A percentile compares a stretch with the other conserved stretches of the same genome.
Conservation (phyloP, 108 stramenopile species). For the Nitzschia sp. region DNA sequence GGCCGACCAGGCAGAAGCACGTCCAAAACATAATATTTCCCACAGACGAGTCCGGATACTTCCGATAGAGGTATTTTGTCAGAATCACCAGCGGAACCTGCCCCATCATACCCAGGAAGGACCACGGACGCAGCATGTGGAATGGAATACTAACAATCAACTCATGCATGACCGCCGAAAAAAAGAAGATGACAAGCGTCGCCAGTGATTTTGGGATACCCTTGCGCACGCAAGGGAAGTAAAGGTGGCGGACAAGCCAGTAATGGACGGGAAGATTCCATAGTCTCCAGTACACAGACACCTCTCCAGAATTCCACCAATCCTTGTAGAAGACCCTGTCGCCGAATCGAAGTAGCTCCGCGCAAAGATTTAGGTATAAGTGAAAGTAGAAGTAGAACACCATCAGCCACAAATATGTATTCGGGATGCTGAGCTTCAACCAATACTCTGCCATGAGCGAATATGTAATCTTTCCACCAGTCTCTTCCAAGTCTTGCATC, state of each 20-base stretch:
- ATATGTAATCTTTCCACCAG: constrained; percentile 43
- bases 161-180: constrained; percentile 93
- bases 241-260: constrained; percentile 92
- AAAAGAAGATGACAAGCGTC: constrained; percentile 83
- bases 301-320: constrained; percentile 92
- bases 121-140: constrained; percentile 77
- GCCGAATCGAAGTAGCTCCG: constrained; percentile 91
- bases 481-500: constrained; percentile 63
- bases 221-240: constrained; percentile 81
- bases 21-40: constrained; percentile 88
- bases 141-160: constrained; percentile 88
- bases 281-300: constrained; percentile 88
- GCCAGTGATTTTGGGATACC: constrained; percentile 71
- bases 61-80: constrained; percentile 72
- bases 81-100: constrained; percentile 89
- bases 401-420: constrained; percentile 91
- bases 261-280: constrained; percentile 97
- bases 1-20: constrained; percentile 82
- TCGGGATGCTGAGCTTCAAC: constrained; percentile 78
- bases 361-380: constrained; percentile 86
- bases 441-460: constrained; percentile 72
- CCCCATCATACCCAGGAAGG: constrained; percentile 92
- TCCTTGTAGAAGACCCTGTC: constrained; percentile 89
- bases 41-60: constrained; percentile 56
- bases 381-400: constrained; percentile 93